Base-by-base conservation (phyloP, 2,329 filamentous ascomycete species). In the Botryotinia narcissicola region DNA sequence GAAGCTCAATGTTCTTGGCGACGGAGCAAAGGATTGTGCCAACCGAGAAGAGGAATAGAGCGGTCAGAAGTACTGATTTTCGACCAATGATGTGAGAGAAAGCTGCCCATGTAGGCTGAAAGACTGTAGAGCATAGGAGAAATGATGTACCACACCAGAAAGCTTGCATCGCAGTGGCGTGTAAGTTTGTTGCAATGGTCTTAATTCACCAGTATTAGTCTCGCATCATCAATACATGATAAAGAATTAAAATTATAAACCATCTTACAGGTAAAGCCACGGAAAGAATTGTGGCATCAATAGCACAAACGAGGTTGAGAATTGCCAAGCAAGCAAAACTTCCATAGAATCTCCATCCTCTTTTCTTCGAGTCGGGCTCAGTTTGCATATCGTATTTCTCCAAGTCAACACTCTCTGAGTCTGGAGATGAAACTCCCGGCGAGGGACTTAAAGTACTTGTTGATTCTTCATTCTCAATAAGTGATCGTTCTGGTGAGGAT, bases 71-170 rank as follows among this genome's bases (percentile, higher is more conserved):
- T 2, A 79, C 74, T 29, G 74, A 60, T 64, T 79, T 78, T 25
- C 77, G 72, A 9, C 76, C 77, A 61, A 77, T 74, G 35, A 79
- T 77, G 51, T 79, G 72, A 25, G 75, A 79, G 63, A 80, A 76
- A 16, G 76, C 76, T 37, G 76, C 76, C 75, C 73, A 79, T 35
- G 81, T 80, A 68, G 88, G 89, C 77, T 90, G 86, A 61, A 88
- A 84, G 57, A 90, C 86, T 0, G 90, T 89, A 70, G 87, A 89
- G 88, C 86, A 76, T 66, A 93, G 86, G 5, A 93, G 83, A 76
- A 91, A 93, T 29, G 88, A 88, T 10, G 90, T 75, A 20, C 90
- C 91, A 22, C 89, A 86, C 91, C 90, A 93, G 78, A 92, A 92
- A 0, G 89, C 88, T 81, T 92, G 84, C 46, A 89, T 85, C 2